A percentile compares a stretch with the other conserved stretches of the same genome.
phyloP scores from a whole-genome alignment of 2,329 filamentous ascomycete genomes.

The Colletotrichum tofieldiae region DNA sequence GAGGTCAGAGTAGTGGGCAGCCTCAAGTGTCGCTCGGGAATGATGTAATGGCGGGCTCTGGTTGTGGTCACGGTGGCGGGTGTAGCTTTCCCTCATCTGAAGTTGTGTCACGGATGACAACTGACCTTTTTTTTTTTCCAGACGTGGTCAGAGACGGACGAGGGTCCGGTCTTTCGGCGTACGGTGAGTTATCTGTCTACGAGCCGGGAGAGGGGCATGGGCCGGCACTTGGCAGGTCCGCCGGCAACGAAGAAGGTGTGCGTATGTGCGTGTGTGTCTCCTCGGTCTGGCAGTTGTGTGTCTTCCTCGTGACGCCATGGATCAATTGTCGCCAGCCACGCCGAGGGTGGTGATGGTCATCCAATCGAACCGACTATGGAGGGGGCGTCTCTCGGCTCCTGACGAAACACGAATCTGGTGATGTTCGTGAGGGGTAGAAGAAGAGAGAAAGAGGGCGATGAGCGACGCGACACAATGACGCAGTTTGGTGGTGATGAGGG shows the following conservation, averaged over 20 bases:
- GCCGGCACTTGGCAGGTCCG: constrained; percentile 1
- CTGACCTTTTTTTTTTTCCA: background rate
- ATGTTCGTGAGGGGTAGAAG: background rate
- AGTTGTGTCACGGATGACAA: background rate
- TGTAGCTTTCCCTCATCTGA: background rate
- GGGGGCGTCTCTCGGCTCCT: background rate
- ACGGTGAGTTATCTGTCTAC: background rate
- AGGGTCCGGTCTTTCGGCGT: background rate
- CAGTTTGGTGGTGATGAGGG: constrained; percentile 8
- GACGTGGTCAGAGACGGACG: background rate
- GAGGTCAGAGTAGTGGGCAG: background rate
- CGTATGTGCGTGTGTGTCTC: background rate
- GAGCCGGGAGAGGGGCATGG: background rate
- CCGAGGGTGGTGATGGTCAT: background rate
- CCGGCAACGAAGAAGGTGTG: background rate
- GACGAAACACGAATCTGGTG: constrained; percentile 26
- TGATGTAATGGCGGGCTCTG: background rate
- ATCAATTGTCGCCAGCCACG: background rate
- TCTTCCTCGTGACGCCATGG: background rate
- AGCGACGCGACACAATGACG: constrained; percentile 9
- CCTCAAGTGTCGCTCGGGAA: background rate
- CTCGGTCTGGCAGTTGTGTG: background rate
- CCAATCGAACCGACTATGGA: background rate
- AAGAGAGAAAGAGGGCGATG: background rate
- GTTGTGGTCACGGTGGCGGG: background rate